phyloP scores from a whole-genome alignment of 2,329 filamentous ascomycete genomes.

The Colletotrichum sp. region DNA sequence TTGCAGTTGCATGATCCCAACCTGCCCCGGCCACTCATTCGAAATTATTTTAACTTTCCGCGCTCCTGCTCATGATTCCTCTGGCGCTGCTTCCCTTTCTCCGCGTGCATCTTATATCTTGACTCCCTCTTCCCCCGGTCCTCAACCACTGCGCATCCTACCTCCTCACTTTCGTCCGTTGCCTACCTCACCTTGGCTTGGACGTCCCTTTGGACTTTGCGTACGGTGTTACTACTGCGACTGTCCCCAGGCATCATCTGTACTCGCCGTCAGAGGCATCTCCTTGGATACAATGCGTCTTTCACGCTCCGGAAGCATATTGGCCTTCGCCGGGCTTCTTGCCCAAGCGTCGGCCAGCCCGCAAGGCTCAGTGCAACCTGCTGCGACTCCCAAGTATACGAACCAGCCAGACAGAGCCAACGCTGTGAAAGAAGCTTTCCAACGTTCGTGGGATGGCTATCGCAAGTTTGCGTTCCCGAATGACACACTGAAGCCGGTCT shows the following conservation, averaged over 20 bases:
- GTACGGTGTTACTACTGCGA: neutral
- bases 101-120: neutral
- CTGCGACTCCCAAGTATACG: slow-evolving; percentile 7
- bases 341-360: neutral
- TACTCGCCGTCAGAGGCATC: neutral
- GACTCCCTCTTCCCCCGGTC: neutral
- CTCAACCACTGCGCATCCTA: neutral
- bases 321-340: neutral
- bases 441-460: slow-evolving; percentile 76
- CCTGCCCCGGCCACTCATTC: neutral
- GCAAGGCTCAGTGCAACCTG: neutral
- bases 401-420: slow-evolving; percentile 51
- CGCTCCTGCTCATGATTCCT: neutral
- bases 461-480: slow-evolving; percentile 76
- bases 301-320: neutral
- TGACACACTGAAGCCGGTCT: slow-evolving; percentile 75
- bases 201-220: neutral
- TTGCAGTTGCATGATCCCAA: slow-evolving; percentile 5
- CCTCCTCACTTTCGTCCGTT: neutral
- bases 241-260: neutral
- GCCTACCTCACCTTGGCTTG: neutral
- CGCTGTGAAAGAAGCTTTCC: slow-evolving; percentile 72
- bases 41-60: neutral
- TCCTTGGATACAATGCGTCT: neutral
- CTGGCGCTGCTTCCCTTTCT: neutral